Evolutionary conservation across 495 filamentous ascomycete species (phyloP), one percentile per base, ranked within the genome.

Genomic region (Jackrogersella minutella): DNA sequence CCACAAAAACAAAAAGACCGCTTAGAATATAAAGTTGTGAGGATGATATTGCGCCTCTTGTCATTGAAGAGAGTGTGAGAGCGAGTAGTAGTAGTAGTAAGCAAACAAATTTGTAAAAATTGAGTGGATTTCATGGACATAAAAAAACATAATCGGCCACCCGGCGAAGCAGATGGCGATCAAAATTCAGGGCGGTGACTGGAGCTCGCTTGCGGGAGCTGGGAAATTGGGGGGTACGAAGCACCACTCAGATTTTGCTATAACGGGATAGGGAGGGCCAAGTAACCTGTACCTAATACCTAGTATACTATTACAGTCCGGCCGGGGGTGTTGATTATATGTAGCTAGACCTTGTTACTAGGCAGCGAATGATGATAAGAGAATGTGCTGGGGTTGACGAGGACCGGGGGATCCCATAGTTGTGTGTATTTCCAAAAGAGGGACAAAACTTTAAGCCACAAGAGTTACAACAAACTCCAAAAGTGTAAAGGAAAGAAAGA

Each of bases 51-150:
- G 30, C 69, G 44, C 13, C 65, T 67, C 49, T 58, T 69, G 40
- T 73, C 43, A 46, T 56, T 62, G 50, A 68, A 73, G 55, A 71
- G 70, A 67, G 70, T 51, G 65, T 58, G 58, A 52, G 22, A 30
- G 49, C 58, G 66, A 54, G 53, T 51, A 66, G 68, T 62, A 52
- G 69, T n/a, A n/a, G n/a, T 50, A 24, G 71, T 62, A 52, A 71
- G 44, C 6, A 75, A 67, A 43, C 58, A 72, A 66, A 75, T 69
- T 64, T 72, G 73, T 57, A 75, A 16, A 71, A 72, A 65, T 65
- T 66, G 70, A 55, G 34, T 41, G 26, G 59, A 58, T 72, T 73
- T 70, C 72, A 74, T 73, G 59, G 63, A 66, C 64, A 64, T 61
- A 66, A 64, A 59, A 65, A 68, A 67, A 70, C 62, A 58, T 70